Conservation (phyloP, 768 basidiomycete species). For the Leccinum barrowsii region DNA sequence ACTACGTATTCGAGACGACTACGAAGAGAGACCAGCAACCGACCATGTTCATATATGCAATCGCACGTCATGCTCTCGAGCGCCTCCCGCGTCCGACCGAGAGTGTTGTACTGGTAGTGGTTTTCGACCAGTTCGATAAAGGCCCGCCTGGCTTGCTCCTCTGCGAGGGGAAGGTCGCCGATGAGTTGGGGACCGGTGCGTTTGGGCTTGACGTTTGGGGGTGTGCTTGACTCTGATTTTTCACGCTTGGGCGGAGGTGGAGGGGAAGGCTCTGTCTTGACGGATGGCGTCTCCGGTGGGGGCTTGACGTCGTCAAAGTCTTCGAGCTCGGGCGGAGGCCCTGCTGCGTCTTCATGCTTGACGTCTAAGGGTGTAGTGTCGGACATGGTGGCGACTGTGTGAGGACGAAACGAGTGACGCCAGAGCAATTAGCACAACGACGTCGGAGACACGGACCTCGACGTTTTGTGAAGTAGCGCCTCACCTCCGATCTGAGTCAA, state of each 20-base stretch:
- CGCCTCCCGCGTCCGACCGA: constrained; percentile 85
- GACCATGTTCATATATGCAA: constrained; percentile 80
- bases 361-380: constrained; percentile 6
- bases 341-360: constrained; percentile 11
- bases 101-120: constrained; percentile 80
- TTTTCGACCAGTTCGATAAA: constrained; percentile 75
- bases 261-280: constrained; percentile 30
- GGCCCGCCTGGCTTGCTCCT: constrained; percentile 63
- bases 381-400: constrained; percentile 24
- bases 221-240: constrained; percentile 34
- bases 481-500: not conserved
- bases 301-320: constrained; percentile 24
- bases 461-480: constrained; percentile 18
- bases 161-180: constrained; percentile 73
- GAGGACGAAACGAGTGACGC: constrained; percentile 24
- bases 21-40: constrained; percentile 36
- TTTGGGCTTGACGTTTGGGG: constrained; percentile 33
- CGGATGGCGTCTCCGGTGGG: constrained; percentile 27
- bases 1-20: constrained; percentile 31
- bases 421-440: constrained; percentile 3
- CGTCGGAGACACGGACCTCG: constrained; percentile 21
- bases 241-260: constrained; percentile 31
- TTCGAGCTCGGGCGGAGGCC: constrained; percentile 15
- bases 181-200: constrained; percentile 64
- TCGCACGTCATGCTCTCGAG: constrained; percentile 96